Percentiles rank a stretch among this genome's conserved stretches.
Conservation (phyloP, 257 asterid genomes). For the Plantago elongata region DNA sequence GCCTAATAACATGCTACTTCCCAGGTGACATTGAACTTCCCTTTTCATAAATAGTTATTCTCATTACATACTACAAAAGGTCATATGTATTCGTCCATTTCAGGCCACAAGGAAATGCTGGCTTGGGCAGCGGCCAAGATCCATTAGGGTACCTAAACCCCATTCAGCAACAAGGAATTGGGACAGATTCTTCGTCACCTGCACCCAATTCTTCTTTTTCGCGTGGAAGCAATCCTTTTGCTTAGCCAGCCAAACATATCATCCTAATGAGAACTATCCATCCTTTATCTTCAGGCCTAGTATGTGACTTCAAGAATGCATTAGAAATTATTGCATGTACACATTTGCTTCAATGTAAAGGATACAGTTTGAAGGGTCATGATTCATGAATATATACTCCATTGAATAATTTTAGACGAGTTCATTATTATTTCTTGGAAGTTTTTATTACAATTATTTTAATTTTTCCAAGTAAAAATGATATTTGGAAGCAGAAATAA, state of each 20-base stretch:
- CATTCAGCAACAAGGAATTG: conserved; percentile 35
- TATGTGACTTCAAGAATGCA: neutral
- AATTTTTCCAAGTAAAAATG: no score
- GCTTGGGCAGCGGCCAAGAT: conserved; percentile 32
- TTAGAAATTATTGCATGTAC: neutral
- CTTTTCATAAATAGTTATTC: neutral
- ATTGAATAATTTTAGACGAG: neutral
- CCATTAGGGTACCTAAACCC: conserved; percentile 61
- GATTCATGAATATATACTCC: neutral
- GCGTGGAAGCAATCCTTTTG: conserved; percentile 67
- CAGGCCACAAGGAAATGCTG: conserved; percentile 49
- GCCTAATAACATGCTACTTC: conserved; percentile 28
- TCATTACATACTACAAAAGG: neutral
- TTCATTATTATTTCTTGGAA: no score
- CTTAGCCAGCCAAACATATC: conserved; percentile 21
- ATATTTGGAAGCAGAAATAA: no score
- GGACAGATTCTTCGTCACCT: conserved; percentile 24
- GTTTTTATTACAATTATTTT: no score
- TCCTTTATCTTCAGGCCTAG: neutral
- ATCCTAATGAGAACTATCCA: neutral
- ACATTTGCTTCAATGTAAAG: no score
- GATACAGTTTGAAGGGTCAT: neutral
- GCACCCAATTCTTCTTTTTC: conserved; percentile 33
- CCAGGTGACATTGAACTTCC: conserved; percentile 33
- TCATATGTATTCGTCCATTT: conserved; percentile 11